Evolutionary conservation across 23 red algal genomes (phyloP).

Genomic region (Gracilaria gracilis): DNA sequence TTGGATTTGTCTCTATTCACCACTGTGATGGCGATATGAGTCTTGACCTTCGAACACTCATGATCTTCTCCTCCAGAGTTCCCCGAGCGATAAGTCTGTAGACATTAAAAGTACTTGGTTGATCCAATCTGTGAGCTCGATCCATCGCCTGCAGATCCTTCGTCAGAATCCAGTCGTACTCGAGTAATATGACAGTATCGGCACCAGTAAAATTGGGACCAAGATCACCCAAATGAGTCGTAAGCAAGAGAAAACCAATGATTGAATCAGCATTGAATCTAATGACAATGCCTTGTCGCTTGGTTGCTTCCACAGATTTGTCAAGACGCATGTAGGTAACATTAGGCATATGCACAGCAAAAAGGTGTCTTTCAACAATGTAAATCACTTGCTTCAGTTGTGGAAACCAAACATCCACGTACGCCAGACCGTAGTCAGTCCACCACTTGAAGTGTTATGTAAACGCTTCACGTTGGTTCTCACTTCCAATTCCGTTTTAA

Average conservation of each 20-base stretch:
- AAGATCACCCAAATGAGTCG: constrained; percentile 93
- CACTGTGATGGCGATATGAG: constrained; percentile 91
- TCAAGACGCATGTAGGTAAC: constrained; percentile 95
- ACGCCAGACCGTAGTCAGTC: constrained; percentile 52
- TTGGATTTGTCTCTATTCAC: constrained; percentile 93
- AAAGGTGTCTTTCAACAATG: constrained; percentile 89
- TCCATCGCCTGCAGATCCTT: constrained; percentile 99
- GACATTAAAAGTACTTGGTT: constrained; percentile 92
- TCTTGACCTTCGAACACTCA: constrained; percentile 95
- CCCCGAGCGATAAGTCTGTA: constrained; percentile 86
- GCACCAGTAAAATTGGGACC: constrained; percentile 96
- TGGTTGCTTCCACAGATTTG: constrained; percentile 77
- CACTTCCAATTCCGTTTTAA: constrained; percentile 66
- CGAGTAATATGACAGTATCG: constrained; percentile 96
- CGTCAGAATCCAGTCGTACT: constrained; percentile 95
- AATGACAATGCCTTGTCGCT: constrained; percentile 88
- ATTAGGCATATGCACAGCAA: constrained; percentile 71
- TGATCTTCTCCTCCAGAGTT: constrained; percentile 98
- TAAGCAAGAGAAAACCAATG: constrained; percentile 89
- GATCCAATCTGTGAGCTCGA: constrained; percentile 93
- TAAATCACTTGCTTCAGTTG: constrained; percentile 93
- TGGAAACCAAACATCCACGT: constrained; percentile 88
- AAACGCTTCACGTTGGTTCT: constrained; percentile 61
- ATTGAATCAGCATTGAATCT: constrained; percentile 97
- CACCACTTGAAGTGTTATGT: constrained; percentile 56